Evolutionary conservation across 495 filamentous ascomycete species (phyloP), one percentile per base, ranked within the genome.

Genomic region (Aspergillus avenaceus): DNA sequence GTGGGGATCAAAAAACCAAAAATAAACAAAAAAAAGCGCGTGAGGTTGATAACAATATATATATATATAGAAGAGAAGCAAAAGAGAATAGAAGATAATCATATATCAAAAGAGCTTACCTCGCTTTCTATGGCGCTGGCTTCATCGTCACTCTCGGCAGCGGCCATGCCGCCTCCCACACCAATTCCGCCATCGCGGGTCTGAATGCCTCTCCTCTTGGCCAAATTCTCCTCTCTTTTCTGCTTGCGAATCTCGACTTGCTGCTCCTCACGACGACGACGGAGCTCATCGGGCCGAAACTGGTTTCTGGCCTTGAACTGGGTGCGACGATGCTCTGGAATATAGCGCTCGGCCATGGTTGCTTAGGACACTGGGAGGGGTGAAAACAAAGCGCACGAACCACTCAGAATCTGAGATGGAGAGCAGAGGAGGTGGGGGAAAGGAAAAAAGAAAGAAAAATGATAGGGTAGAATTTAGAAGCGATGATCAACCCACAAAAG

Each of bases 301-400:
- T 90, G 87, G 67, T 85, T 88, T 79, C 93, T 95, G 52, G 95
- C 95, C 84, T 99, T 99, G 82, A 93, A 99, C 74, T 96, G 91
- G 41, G 86, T 96, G 63, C 95, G 93, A 65, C 95, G 90, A 81
- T 99, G 95, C 75, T 97, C 95, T 65, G 95, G 95, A 66, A 99
- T 99, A 77, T 96, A 99, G 41, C 91, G 88, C 65, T 99, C 95
- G 62, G 92, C 84, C 95, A 99, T 99, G 77, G 58, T 86, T 62
- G 56, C 60, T 59, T 51, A 50, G 66, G 62, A 51, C 67, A 68
- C 69, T 58, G 67, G n/a, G n/a, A 57, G 47, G 59, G 51, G 59
- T 57, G 58, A 59, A 60, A 62, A 62, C 50, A 64, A 67, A 64
- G 61, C 61, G 60, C 61, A 63, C 58, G 60, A 67, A 50, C 24